Evolutionary conservation across 2,329 filamentous ascomycete genomes (phyloP).

Genomic region (Aspergillus sclerotialis): DNA sequence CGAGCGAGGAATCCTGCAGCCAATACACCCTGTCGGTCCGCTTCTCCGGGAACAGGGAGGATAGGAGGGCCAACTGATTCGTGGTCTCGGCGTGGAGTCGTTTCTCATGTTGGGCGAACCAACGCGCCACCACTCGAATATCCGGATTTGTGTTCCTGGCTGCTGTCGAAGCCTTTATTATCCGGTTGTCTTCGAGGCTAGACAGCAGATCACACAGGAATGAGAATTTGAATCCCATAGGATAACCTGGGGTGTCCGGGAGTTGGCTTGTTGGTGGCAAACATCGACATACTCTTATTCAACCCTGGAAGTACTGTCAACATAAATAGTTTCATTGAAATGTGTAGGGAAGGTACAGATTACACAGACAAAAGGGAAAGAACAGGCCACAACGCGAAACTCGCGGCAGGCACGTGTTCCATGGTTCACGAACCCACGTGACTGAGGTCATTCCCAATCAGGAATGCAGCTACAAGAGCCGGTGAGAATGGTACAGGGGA

Average conservation of each 20-base stretch:
- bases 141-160: constrained; percentile 22
- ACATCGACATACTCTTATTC: background rate
- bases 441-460: background rate
- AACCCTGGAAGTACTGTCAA: background rate
- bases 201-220: constrained; percentile 69
- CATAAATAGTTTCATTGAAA: background rate
- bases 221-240: constrained; percentile 52
- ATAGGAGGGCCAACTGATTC: constrained; percentile 60
- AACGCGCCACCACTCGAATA: constrained; percentile 49
- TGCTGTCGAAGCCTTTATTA: constrained; percentile 24
- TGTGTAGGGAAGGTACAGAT: background rate
- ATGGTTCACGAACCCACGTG: background rate
- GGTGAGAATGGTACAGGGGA: constrained; percentile 9
- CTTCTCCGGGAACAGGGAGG: constrained; percentile 67
- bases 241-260: background rate
- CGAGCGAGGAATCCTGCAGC: constrained; percentile 55
- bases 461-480: constrained; percentile 3
- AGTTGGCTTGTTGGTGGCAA: background rate
- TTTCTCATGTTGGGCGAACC: constrained; percentile 61
- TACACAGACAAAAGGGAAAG: background rate
- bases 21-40: constrained; percentile 72
- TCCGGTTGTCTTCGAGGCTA: constrained; percentile 49
- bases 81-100: constrained; percentile 52
- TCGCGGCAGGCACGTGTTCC: background rate
- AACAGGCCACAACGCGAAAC: background rate